Percentiles rank a stretch among this genome's conserved stretches.
Evolutionary conservation across 176 grass and related monocot genomes (phyloP).

Genomic region (Neostapfia colusana): DNA sequence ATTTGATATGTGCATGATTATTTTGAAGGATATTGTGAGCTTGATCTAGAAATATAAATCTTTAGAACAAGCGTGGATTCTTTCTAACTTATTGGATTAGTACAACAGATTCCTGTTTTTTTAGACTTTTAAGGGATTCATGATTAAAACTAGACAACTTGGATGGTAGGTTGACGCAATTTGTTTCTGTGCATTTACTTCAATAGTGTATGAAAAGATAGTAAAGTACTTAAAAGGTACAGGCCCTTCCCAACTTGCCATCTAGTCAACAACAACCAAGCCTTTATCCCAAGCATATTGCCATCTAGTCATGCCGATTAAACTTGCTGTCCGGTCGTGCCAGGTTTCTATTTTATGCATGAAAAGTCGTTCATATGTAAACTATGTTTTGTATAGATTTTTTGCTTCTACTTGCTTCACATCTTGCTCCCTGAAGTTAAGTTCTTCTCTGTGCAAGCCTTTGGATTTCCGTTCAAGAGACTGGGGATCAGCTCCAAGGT

Average conservation of each 20-base stretch:
- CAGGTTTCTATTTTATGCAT: neutral
- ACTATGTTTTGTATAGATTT: neutral
- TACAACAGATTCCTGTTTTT: neutral
- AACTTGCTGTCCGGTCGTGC: too few relatives aligned
- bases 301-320: neutral
- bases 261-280: too few relatives aligned
- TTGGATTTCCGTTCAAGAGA: slow-evolving; percentile 69
- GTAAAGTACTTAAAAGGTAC: neutral
- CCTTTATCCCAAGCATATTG: too few relatives aligned
- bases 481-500: slow-evolving; percentile 85
- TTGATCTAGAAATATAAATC: neutral
- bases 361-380: neutral
- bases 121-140: neutral
- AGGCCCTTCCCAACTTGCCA: neutral
- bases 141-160: neutral
- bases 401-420: neutral
- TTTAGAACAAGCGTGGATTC: neutral
- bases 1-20: neutral
- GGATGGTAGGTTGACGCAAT: neutral
- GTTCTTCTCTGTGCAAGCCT: slow-evolving; percentile 35
- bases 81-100: neutral
- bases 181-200: neutral
- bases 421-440: slow-evolving; percentile 2
- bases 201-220: neutral
- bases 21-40: neutral